Base-by-base conservation (phyloP, 495 filamentous ascomycete species). In the Annulohypoxylon moriforme region DNA sequence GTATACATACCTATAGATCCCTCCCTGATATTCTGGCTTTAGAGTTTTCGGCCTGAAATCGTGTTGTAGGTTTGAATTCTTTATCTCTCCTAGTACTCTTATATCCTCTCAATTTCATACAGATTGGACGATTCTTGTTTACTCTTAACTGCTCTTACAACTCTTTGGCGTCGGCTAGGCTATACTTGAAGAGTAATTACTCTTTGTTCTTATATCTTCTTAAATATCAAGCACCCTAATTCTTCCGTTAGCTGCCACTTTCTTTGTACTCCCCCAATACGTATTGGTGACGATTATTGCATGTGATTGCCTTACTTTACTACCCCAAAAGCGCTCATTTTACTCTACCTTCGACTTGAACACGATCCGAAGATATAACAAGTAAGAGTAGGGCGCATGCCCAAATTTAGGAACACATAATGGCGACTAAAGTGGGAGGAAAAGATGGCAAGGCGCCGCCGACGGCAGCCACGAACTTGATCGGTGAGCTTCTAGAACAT, bases 381-480 rank as follows among this genome's bases (percentile, higher is more conserved):
- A 59, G 11, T 42, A 67, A 16, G 24, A 68, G 20, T 38, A 49
- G 73, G 69, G 69, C 76, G 64, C 29, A 67, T 67, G 69, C 71
- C 64, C 71, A 62, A 13, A 5, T 27, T 44, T 11, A 11, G 59
- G 8, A 50, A 46, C 9, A 65, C 61, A 58, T 57, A 27, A 85
- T 84, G 82, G 79, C 80, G 63, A 78, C 78, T 22, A 84, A 80
- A 60, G 76, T 79, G 25, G 85, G 86, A 75, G 89, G 88, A 61
- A 83, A 85, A 53, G 87, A 91, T 77, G 88, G 90, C 79, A 94
- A 90, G 81, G 89, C 92, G 85, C 90, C 91, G 75, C 86, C 94
- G 40, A 93, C 94, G 34, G 91, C 91, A 66, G 94, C 96, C 31
- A 95, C 93, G 13, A 98, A 98, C 79, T 81, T 99, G 66, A 97